These are phyloP conservation scores for Chlorella sp. DNA, from an alignment of 139 green algal genomes.

Conservation along the genomic window DNA sequence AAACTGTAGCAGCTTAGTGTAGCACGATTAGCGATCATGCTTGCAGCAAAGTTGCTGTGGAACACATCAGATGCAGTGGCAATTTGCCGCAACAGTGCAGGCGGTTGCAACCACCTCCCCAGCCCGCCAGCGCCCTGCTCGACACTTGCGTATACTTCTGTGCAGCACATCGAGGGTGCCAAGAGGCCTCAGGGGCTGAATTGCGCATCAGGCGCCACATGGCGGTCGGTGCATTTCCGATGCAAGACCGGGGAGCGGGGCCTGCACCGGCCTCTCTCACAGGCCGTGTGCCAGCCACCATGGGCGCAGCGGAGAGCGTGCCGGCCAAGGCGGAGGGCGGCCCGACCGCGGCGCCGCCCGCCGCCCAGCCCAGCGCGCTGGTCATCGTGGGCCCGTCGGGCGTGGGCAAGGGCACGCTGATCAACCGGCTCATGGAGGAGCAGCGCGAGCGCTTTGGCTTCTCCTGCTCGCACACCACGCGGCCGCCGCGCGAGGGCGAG, in stretches of 20 bases:
- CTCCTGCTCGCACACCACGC: slow-evolving; percentile 84
- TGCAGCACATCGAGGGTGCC: too few species aligned
- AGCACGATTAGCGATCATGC: too few species aligned
- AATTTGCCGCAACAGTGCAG: too few species aligned
- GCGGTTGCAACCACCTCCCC: too few species aligned
- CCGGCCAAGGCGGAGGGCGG: background rate
- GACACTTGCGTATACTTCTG: too few species aligned
- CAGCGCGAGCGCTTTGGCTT: slow-evolving; percentile 73
- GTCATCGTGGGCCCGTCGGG: slow-evolving; percentile 87
- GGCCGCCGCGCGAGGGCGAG: slow-evolving; percentile 63
- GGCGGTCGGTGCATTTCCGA: too few species aligned
- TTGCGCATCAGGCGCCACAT: too few species aligned
- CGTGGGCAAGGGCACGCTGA: slow-evolving; percentile 91
- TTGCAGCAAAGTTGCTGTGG: too few species aligned
- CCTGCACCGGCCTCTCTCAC: background rate
- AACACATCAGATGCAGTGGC: too few species aligned
- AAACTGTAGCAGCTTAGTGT: too few species aligned
- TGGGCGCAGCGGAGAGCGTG: slow-evolving; percentile 23
- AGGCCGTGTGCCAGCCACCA: background rate
- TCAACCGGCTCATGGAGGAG: slow-evolving; percentile 65
- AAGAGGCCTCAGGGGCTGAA: too few species aligned
- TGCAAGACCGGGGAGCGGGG: background rate
- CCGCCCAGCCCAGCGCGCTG: slow-evolving; percentile 46
- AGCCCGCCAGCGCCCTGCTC: too few species aligned
- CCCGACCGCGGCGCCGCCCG: background rate